Percentiles rank a stretch among this genome's conserved stretches.
These are phyloP conservation scores for Sclerotinia glacialis DNA, from an alignment of 2,329 filamentous ascomycete species.

Conservation along the genomic window DNA sequence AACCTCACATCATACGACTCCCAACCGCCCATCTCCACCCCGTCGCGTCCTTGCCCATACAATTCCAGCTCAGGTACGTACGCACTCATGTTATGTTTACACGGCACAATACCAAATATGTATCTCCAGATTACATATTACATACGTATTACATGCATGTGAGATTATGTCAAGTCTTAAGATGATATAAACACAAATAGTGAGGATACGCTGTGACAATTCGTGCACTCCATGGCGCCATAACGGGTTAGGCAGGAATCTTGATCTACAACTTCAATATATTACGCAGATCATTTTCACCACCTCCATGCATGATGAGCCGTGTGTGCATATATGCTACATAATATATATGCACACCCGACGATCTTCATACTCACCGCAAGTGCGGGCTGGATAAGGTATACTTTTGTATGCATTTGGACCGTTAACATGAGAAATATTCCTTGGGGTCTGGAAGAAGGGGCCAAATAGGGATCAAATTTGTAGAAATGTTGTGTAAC, in stretches of 20 bases:
- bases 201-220: neutral
- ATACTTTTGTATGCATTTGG: neutral
- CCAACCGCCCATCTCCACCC: neutral
- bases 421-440: neutral
- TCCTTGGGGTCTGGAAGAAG: neutral
- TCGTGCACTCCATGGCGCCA: neutral
- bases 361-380: neutral
- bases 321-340: neutral
- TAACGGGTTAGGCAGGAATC: neutral
- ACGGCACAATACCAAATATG: neutral
- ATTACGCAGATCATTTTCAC: neutral
- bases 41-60: neutral
- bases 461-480: neutral
- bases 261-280: neutral
- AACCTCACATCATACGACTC: slow-evolving; percentile 12
- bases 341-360: neutral
- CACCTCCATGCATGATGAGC: neutral
- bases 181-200: neutral
- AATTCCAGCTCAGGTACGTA: neutral
- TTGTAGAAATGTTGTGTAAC: neutral
- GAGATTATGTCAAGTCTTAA: neutral
- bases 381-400: neutral
- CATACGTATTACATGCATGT: neutral
- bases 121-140: neutral
- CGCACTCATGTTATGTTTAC: neutral